Evolutionary conservation across 805 yeast species (phyloP).

Genomic region (Starmerella sp.): DNA sequence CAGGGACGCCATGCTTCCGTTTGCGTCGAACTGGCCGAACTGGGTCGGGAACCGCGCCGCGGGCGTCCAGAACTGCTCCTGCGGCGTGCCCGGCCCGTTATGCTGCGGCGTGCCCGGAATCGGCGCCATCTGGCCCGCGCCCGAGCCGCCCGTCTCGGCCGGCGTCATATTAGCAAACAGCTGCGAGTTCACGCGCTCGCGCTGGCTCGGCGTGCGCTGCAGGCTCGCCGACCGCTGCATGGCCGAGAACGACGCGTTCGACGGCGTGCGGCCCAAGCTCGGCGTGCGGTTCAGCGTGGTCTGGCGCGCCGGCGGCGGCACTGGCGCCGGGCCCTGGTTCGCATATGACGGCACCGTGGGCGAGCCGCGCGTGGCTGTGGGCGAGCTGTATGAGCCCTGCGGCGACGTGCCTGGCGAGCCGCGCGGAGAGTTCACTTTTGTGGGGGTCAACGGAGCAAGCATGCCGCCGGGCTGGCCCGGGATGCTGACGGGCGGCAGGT

Average conservation of each 20-base stretch:
- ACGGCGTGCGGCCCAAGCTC: slow-evolving; percentile 12
- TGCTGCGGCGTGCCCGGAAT: slow-evolving; percentile 9
- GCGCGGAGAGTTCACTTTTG: slow-evolving; percentile 4
- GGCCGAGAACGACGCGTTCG: slow-evolving; percentile 9
- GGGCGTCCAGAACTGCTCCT: slow-evolving; percentile 23
- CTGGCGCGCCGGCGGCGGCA: slow-evolving; percentile 19
- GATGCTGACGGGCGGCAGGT: background rate
- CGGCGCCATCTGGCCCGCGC: slow-evolving; percentile 8
- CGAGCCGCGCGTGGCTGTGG: background rate
- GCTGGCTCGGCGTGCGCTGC: slow-evolving; percentile 14
- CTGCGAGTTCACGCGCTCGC: slow-evolving; percentile 11
- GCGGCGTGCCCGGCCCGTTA: slow-evolving; percentile 9
- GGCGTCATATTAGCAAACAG: slow-evolving; percentile 13
- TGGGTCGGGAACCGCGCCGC: slow-evolving; percentile 19
- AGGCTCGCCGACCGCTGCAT: slow-evolving; percentile 1
- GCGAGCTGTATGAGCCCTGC: background rate
- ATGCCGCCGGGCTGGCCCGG: background rate
- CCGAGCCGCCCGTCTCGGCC: background rate
- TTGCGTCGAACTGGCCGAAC: slow-evolving; percentile 18
- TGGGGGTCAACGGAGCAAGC: slow-evolving; percentile 11
- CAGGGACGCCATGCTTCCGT: slow-evolving; percentile 22
- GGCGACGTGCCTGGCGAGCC: slow-evolving; percentile 6
- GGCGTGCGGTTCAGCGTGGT: slow-evolving; percentile 8
- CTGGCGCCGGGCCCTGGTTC: slow-evolving; percentile 6
- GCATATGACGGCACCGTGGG: background rate